Evolutionary conservation across 169 alveolate genomes (phyloP).

Genomic region (Hepatocystis sp.): DNA sequence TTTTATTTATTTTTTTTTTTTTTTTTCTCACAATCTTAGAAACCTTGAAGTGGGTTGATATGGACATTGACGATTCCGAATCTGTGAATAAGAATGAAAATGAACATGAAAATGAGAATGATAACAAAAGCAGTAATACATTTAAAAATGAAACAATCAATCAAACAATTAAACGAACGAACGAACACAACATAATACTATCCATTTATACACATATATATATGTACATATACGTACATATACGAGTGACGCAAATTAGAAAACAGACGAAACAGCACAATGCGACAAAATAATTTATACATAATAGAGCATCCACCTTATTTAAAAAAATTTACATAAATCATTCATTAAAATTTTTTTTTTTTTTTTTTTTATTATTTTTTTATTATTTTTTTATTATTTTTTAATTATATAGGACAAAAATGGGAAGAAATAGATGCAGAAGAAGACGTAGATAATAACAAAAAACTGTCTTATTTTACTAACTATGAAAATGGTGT

Average conservation of each 20-base stretch:
- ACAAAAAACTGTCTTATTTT: slow-evolving; percentile 77
- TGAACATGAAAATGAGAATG: slow-evolving; percentile 6
- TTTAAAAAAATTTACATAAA: no score
- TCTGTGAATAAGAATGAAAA: slow-evolving; percentile 59
- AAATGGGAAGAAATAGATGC: slow-evolving; percentile 89
- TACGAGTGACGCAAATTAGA: no score
- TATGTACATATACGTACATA: no score
- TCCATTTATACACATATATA: no score
- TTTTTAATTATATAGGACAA: slow-evolving; percentile 64
- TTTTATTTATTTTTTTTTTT: not conserved
- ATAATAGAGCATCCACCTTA: no score
- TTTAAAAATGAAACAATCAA: no score
- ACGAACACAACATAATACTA: no score
- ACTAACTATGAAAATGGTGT: slow-evolving; percentile 84
- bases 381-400: slow-evolving; percentile 1
- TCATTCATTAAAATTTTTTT: not conserved
- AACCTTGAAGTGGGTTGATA: slow-evolving; percentile 60
- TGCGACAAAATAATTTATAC: no score
- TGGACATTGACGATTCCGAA: slow-evolving; percentile 65
- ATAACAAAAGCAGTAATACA: not conserved
- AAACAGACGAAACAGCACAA: no score
- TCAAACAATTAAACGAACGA: no score
- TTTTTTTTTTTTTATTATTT: not conserved
- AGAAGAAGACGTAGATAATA: slow-evolving; percentile 85
- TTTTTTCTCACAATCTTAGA: slow-evolving; percentile 10